Base-by-base conservation (phyloP, 164 flowering plant genomes). In the Pachysandra terminalis region DNA sequence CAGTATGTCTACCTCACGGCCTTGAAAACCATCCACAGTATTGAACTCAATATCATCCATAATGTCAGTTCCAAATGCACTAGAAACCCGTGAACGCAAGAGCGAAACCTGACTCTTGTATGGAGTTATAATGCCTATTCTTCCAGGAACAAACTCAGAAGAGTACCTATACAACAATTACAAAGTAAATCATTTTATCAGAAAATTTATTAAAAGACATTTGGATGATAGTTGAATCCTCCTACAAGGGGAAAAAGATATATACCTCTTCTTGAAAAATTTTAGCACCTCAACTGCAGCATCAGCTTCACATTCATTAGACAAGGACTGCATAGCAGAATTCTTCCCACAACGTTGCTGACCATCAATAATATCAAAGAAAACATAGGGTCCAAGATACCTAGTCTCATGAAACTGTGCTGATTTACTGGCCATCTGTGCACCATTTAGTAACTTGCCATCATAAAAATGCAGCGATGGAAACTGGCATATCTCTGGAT, bases 1-100 rank as follows among this genome's bases (percentile, higher is more conserved):
- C 35, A 96, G 73, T 61, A 96, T 85, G 79, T 96, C 99, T 63
- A 93, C 95, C 73, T 96, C 99, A 35, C 98, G 89, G 32, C 99
- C 99, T 83, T 96, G 99, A 75, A 90, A 96, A 61, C 98, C 99
- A 80, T 96, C 99, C 35, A 96, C 95, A 23, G 99, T 96, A 68
- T 96, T 96, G 54, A 96, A 86, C 66, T 96, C 98, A 77, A 93
- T 83, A 55, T 90, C 95, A 53, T 84, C 83, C 53, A 75, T 69
- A 66, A 76, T 71, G 66, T 83, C 76, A 59, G 96, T 78, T 55
- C 97, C 97, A 81, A 96, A 88, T 61, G 86, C 89, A 80, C 70
- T 73, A 55, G 85, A 80, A 74, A 96, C 84, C 49, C 96, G 82
- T 53, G 95, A 81, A 25, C 97, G 96, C 73, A 96, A 73, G 24